phyloP scores from a whole-genome alignment of 352 stramenopile genomes.

The Thalassiosira exigua region DNA sequence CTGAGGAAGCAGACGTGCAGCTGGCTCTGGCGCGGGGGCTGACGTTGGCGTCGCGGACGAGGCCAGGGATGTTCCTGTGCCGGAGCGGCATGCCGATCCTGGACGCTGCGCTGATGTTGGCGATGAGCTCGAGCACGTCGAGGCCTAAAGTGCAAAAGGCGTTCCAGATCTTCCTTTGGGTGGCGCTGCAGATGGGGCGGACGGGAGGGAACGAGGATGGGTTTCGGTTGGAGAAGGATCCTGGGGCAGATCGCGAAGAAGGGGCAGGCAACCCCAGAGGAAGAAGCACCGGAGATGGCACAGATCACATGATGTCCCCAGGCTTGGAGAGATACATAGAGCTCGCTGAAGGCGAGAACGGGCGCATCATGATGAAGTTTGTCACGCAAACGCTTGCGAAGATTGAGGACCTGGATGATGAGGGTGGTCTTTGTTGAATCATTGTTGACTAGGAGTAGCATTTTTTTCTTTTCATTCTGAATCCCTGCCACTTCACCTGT shows the following conservation, averaged over 20 bases:
- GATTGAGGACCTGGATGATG: slow-evolving; percentile 44
- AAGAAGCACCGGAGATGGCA: too few relatives aligned
- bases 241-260: not conserved
- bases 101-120: slow-evolving; percentile 62
- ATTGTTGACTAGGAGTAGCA: too few relatives aligned
- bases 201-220: slow-evolving; percentile 6
- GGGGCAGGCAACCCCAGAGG: not conserved
- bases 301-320: slow-evolving; percentile 29
- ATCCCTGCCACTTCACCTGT: too few relatives aligned
- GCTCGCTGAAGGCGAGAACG: slow-evolving; percentile 59
- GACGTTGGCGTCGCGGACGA: slow-evolving; percentile 33
- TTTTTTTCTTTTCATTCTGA: too few relatives aligned
- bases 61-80: slow-evolving; percentile 50
- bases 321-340: slow-evolving; percentile 58
- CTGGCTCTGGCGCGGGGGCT: slow-evolving; percentile 49
- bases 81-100: slow-evolving; percentile 54
- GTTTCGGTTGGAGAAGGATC: not conserved
- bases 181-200: slow-evolving; percentile 40
- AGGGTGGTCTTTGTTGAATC: too few relatives aligned
- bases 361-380: slow-evolving; percentile 63
- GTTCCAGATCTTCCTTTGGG: slow-evolving; percentile 62
- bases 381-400: slow-evolving; percentile 50
- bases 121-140: slow-evolving; percentile 37
- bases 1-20: slow-evolving; percentile 55
- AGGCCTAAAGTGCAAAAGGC: slow-evolving; percentile 46